Evolutionary conservation across 148 eudicot species (phyloP), one percentile per base, ranked within the genome.

Genomic region (Nepenthes mirabilis): DNA sequence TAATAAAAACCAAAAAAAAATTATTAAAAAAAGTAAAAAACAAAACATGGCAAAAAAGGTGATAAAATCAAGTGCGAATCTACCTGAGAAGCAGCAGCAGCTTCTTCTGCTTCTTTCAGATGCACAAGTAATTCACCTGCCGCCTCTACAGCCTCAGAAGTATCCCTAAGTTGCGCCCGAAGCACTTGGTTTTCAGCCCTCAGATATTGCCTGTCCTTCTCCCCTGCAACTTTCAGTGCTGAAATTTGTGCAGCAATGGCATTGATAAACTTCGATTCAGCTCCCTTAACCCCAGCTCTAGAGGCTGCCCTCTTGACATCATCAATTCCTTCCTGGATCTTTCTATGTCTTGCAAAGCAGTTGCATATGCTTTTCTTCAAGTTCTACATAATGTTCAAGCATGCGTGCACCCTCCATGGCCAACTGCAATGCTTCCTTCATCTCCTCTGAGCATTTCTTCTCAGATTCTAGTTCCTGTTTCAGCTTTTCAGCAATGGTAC

Each of bases 321-420:
- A 14, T 77, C 90, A 35, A 93, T 81, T 56, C 96, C 96, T 53
- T 86, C 96, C 58, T 73, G 91, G 66, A 93, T 79, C 64, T 72
- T 75, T 61, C 98, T 73, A 37, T 88, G 85, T 49, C 91, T 82
- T 33, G 78, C 77, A 62, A n/a, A 93, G 98, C 79, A 93, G 37
- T 50, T 86, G 81, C 67, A 93, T 88, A 65, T 93, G 98, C 55
- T 74, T 83, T 70, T 88, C 96, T 72, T 93, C 94, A 54, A 93
- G 87, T 34, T 93, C 96, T 13, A 89, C 98, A 62, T 86, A 84
- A 65, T 93, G 96, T 66, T 93, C 98, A 53, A 93, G 96, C 96
- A 93, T 88, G 47, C 95, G 86, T 14, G 98, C 98, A 75, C 96
- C 91, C 65, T 88, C 76, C 98, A 93, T 93, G 35, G 96, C 96